Evolutionary conservation across 129 eudicot genomes (phyloP), one percentile per base, ranked within the genome.

Genomic region (Logfia minima): DNA sequence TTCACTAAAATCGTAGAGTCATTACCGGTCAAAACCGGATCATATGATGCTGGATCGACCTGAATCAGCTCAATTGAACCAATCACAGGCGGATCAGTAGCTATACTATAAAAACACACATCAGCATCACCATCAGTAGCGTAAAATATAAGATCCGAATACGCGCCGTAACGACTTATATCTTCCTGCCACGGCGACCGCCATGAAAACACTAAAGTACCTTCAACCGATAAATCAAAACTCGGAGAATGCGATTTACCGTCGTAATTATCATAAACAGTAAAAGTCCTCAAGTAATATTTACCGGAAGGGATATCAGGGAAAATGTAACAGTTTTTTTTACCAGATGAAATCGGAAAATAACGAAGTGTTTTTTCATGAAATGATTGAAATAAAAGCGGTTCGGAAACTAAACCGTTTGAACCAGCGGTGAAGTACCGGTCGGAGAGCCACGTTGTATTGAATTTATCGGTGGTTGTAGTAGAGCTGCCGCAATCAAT

Each of bases 71-170:
- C 87, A 6, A 95, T 67, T 10, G 99, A 91, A 18, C 87, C 96
- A 26, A 95, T 83, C 0, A 95, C 90, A 1, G 99, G 99, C 10
- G 97, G 79, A 79, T 95, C 99, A 34, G 99, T 95, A 51, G 96
- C 97, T 66, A 95, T 91, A 80, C 96, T 89, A 84, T 91, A 95
- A 11, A 95, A 89, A 60, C 99, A 95, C 31, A 95, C 81, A 68
- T 89, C 88, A 8, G 89, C 94, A 19, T 80, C 84, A 53, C 84
- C 84, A 39, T 87, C 90, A 66, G 86, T 68, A 18, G 85, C 70
- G n/a, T 52, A 80, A 32, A 89, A 85, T 56, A 91, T 77, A 19
- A 95, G 86, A 84, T 91, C 99, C 22, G 94, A 87, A 83, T 95
- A 91, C 1, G 88, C 91, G 16, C 99, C 99, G 77, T 75, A 76